phyloP scores from a whole-genome alignment of 345 rosid species.

The Cardamine resedifolia region DNA sequence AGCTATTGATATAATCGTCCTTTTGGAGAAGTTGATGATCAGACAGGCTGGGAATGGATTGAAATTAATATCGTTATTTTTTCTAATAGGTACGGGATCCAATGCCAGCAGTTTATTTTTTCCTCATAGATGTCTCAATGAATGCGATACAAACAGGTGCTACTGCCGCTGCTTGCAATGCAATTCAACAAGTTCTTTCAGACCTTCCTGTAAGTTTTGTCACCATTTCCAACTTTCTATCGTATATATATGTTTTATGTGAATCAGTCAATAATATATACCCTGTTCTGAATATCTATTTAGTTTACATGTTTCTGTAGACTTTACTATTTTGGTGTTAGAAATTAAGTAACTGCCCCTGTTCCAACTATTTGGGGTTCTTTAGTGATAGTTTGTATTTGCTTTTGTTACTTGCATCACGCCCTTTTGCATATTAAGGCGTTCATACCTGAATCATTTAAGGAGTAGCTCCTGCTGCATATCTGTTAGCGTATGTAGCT shows the following conservation, averaged over 20 bases:
- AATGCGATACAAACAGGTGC: constrained; percentile 91
- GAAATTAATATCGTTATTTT: constrained; percentile 10
- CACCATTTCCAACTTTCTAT: constrained; percentile 19
- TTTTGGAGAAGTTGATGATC: constrained; percentile 9
- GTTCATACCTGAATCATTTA: constrained; percentile 15
- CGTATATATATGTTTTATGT: not conserved
- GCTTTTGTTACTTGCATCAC: constrained; percentile 8
- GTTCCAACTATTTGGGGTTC: not conserved
- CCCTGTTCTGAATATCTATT: not conserved
- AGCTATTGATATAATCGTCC: not conserved
- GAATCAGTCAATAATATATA: constrained; percentile 4
- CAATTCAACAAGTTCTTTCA: constrained; percentile 80
- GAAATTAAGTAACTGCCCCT: constrained; percentile 3
- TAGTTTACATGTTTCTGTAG: not conserved
- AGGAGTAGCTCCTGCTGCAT: constrained; percentile 7
- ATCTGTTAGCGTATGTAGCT: constrained; percentile 14
- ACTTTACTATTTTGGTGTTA: not conserved
- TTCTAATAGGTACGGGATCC: constrained; percentile 82
- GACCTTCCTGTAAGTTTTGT: constrained; percentile 81
- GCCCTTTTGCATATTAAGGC: not conserved
- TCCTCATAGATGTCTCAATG: constrained; percentile 87
- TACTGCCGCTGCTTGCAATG: constrained; percentile 94
- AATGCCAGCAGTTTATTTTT: constrained; percentile 94
- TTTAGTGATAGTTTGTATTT: constrained; percentile 16
- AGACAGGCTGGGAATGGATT: constrained; percentile 2